A percentile compares a stretch with the other conserved stretches of the same genome.
Conservation (phyloP, 2,329 filamentous ascomycete species). For the Alternaria brassicae region DNA sequence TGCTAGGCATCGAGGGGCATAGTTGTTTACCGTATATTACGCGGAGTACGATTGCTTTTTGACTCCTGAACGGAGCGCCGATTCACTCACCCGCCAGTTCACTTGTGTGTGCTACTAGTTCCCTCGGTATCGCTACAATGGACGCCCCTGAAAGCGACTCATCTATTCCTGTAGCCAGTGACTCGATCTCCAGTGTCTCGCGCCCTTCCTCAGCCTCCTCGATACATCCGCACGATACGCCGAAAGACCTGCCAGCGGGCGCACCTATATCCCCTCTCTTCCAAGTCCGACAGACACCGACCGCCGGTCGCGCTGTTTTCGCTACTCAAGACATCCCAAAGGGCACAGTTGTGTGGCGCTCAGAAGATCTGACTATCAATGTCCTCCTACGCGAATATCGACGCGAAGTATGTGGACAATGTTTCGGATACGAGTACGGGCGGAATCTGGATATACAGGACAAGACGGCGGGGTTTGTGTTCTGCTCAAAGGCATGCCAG, state of each 20-base stretch:
- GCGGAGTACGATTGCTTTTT: slow-evolving; percentile 3
- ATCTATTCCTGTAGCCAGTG: slow-evolving; percentile 15
- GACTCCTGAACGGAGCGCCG: not conserved
- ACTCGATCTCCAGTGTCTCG: slow-evolving; percentile 23
- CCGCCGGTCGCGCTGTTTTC: slow-evolving; percentile 56
- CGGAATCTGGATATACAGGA: slow-evolving; percentile 51
- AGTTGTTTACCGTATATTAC: not conserved
- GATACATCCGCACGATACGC: slow-evolving; percentile 7
- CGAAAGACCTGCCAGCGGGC: slow-evolving; percentile 27
- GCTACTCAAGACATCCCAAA: slow-evolving; percentile 46
- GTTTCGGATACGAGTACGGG: slow-evolving; percentile 56
- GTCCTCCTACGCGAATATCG: slow-evolving; percentile 56
- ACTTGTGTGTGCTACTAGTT: slow-evolving; percentile 10
- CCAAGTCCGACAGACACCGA: slow-evolving; percentile 51
- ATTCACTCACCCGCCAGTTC: not conserved
- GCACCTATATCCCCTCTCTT: slow-evolving; percentile 43
- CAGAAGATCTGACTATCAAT: slow-evolving; percentile 48
- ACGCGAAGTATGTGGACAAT: slow-evolving; percentile 58
- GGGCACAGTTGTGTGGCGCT: slow-evolving; percentile 48
- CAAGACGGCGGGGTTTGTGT: slow-evolving; percentile 51
- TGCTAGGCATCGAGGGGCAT: slow-evolving; percentile 1
- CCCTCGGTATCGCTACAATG: slow-evolving; percentile 12
- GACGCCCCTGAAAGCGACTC: slow-evolving; percentile 14
- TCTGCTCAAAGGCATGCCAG: slow-evolving; percentile 51
- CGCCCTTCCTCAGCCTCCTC: slow-evolving; percentile 24